A percentile compares a stretch with the other conserved stretches of the same genome.
These are phyloP conservation scores for Exophiala sp. DNA, from an alignment of 2,329 filamentous ascomycete genomes.

Conservation along the genomic window DNA sequence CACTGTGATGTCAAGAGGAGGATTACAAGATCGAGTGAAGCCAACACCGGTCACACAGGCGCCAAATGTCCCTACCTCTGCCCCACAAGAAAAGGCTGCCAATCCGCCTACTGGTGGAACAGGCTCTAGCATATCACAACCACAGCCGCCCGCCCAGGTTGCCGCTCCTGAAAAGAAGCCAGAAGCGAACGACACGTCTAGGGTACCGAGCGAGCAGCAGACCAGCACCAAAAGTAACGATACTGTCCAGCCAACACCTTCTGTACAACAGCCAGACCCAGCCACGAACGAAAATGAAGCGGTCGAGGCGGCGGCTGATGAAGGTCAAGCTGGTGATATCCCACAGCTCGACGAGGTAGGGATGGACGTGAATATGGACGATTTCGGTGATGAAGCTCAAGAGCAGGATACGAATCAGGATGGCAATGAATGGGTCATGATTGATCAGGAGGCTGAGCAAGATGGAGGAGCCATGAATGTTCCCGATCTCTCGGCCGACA, in stretches of 20 bases:
- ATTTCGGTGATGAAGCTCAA: constrained; percentile 43
- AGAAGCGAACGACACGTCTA: not conserved
- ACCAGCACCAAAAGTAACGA: not conserved
- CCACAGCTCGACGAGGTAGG: constrained; percentile 33
- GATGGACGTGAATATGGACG: constrained; percentile 56
- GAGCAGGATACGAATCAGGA: constrained; percentile 43
- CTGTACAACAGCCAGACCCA: constrained; percentile 1
- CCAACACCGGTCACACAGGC: constrained; percentile 3
- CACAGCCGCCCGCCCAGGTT: constrained; percentile 29
- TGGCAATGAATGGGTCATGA: constrained; percentile 70
- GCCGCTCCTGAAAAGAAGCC: not conserved
- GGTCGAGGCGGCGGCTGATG: not conserved
- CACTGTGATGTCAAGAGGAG: constrained; percentile 72
- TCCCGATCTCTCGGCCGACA: not conserved
- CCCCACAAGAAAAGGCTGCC: constrained; percentile 6
- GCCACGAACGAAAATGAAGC: constrained; percentile 1
- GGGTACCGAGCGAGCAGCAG: not conserved
- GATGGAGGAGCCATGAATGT: constrained; percentile 5
- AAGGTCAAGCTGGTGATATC: constrained; percentile 1
- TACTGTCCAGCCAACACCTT: not conserved
- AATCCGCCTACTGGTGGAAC: not conserved
- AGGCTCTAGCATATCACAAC: constrained; percentile 31
- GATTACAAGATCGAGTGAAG: constrained; percentile 57
- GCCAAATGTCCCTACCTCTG: not conserved
- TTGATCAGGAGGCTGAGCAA: constrained; percentile 54